Evolutionary conservation across 108 stramenopile species (phyloP), one percentile per base, ranked within the genome.

Genomic region (Asterionellopsis glacialis): DNA sequence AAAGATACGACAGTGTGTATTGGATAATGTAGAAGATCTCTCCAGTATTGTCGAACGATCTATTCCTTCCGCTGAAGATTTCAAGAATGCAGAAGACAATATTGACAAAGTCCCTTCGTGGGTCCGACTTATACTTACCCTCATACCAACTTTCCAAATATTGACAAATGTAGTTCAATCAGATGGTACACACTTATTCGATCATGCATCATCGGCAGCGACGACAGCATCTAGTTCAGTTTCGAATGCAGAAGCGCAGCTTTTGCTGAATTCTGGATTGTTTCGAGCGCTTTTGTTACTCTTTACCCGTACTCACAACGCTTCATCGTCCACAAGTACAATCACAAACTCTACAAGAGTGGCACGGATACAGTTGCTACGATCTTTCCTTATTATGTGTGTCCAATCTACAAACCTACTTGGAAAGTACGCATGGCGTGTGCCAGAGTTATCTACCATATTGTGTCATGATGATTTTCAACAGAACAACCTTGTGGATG

Each of bases 361-460:
- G 55, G 65, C 55, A 11, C 15, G 45, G 47, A 16, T 15, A 4
- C 24, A 49, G 11, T 26, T 49, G 47, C 26, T 49, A 13, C 60
- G 63, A 47, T 45, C 22, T 21, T 12, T 69, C 0, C 45, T 16
- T 15, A 22, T 54, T 1, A 55, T 69, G 56, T 64, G 41, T 26
- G 11, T 57, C 0, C 41, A 25, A 26, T 25, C 43, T 27, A 51
- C 60, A 9, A 40, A 42, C 6, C n/a, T 64, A n/a, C 38, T 70
- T 1, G 69, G 69, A 33, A 70, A 70, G 63, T 70, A 70, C 58
- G 69, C 69, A 3, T 70, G 56, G 56, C 19, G 56, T 39, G 56
- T 57, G 6, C 56, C 56, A 12, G 56, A 57, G 5, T 22, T 57
- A 10, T 25, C n/a, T 16, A 10, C 38, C 12, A 18, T 41, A 16